A percentile compares a stretch with the other conserved stretches of the same genome.
Evolutionary conservation across 108 stramenopile genomes (phyloP).

Genomic region (Mediolabrus comicus): DNA sequence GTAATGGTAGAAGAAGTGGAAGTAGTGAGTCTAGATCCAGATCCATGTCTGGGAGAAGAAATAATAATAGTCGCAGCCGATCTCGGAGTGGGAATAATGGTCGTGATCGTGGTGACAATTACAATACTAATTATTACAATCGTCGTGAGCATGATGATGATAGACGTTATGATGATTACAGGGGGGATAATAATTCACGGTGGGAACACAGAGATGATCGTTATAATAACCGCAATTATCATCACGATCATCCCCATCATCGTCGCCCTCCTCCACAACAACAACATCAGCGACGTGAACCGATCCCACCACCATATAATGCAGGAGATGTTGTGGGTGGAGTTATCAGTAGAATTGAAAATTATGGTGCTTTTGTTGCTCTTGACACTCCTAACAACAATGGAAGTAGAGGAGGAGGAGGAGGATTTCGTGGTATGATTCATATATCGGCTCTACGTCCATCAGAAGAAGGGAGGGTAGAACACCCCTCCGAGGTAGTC

Average conservation of each 20-base stretch:
- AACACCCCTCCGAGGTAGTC: conserved; percentile 53
- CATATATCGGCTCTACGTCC: conserved; percentile 66
- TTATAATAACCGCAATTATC: too few species aligned
- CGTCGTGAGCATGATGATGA: background rate
- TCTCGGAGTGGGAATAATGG: background rate
- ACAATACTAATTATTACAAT: background rate
- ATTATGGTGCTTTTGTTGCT: conserved; percentile 80
- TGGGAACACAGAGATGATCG: background rate
- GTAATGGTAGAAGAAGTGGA: background rate
- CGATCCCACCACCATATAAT: conserved; percentile 29
- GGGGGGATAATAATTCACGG: conserved; percentile 1
- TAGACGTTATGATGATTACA: background rate
- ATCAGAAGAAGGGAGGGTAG: conserved; percentile 57
- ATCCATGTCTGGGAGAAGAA: background rate
- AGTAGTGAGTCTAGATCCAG: background rate
- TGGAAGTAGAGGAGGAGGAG: background rate
- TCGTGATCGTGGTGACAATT: conserved; percentile 2
- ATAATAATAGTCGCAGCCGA: background rate
- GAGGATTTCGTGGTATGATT: conserved; percentile 48
- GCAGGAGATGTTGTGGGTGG: conserved; percentile 57
- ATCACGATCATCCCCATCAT: background rate
- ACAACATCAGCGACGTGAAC: background rate
- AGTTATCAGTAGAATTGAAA: conserved; percentile 64
- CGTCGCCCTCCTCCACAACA: conserved; percentile 1
- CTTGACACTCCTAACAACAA: conserved; percentile 28